Evolutionary conservation across 192 early-diverging fungal genomes (phyloP), one percentile per base, ranked within the genome.

Genomic region (Coemansia asiatica): DNA sequence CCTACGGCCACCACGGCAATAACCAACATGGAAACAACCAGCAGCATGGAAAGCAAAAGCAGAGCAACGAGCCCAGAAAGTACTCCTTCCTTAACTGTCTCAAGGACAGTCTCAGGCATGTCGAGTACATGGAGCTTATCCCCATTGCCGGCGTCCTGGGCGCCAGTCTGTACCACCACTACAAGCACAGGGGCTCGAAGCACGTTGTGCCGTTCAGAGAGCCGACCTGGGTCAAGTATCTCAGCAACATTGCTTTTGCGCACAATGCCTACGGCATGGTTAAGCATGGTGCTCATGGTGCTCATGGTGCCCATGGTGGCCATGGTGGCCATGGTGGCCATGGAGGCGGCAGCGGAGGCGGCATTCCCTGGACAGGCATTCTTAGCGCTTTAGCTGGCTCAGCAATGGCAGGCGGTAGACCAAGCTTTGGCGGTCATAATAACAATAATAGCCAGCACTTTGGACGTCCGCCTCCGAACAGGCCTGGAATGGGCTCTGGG

Each of bases 121-220:
- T 74, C 18, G 66, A 62, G 35, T 22, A 69, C 7, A 35, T 56
- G 28, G 68, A 74, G 27, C 29, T 74, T 0, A 6, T 80, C 25
- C 77, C 77, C 5, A 59, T 80, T 36, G 72, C 67, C 2, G 63
- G 68, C 4, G 47, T 73, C 6, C 27, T 80, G 6, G 72, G 71
- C 18, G 68, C 77, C 38, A 67, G 61, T 46, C 47, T 67, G 23
- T 74, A 68, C 63, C 77, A 80, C 40, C 66, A 71, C 27, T 56
- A 49, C 19, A 71, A 65, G 35, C 48, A 68, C 63, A 38, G 66
- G 6, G 48, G 56, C 10, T 40, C 60, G 6, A 58, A 67, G 25
- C 27, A 68, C 13, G 48, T 56, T 21, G 61, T 56, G 12, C 66
- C 71, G 25, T 71, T 54, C 33, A 56, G 51, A 66, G 59, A 80